phyloP scores from a whole-genome alignment of 176 grass and related monocot species.

The Oryza punctata region DNA sequence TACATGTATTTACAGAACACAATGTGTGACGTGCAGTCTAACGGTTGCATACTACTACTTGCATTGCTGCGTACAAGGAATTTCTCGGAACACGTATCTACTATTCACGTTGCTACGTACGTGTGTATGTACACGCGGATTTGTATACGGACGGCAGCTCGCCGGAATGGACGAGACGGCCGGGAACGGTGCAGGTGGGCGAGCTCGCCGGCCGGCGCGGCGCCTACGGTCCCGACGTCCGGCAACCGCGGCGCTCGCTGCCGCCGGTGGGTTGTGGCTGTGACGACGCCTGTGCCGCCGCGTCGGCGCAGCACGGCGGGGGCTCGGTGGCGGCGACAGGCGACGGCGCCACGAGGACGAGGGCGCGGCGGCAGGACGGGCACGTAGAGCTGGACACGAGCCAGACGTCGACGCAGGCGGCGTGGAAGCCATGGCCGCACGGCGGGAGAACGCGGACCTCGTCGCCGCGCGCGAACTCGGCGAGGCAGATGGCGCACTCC shows the following conservation, averaged over 20 bases:
- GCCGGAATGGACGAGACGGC: too few species aligned
- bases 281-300: conserved; percentile 6
- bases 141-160: too few species aligned
- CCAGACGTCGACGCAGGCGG: conserved; percentile 81
- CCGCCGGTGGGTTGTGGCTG: background rate
- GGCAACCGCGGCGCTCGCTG: conserved; percentile 22
- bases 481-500: conserved; percentile 90
- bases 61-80: background rate
- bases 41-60: background rate
- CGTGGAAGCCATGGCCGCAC: conserved; percentile 84
- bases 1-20: too few species aligned
- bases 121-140: background rate
- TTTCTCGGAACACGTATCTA: background rate
- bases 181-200: too few species aligned
- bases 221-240: too few species aligned
- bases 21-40: too few species aligned
- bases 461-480: conserved; percentile 67
- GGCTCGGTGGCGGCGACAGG: background rate
- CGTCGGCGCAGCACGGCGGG: background rate
- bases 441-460: conserved; percentile 71
- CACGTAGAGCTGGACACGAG: conserved; percentile 77
- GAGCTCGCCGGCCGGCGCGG: too few species aligned
- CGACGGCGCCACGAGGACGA: conserved; percentile 31
- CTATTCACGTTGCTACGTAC: background rate
- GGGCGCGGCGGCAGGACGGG: conserved; percentile 78